phyloP scores from a whole-genome alignment of 73 alveolate species.

The Tetrahymena borealis region DNA sequence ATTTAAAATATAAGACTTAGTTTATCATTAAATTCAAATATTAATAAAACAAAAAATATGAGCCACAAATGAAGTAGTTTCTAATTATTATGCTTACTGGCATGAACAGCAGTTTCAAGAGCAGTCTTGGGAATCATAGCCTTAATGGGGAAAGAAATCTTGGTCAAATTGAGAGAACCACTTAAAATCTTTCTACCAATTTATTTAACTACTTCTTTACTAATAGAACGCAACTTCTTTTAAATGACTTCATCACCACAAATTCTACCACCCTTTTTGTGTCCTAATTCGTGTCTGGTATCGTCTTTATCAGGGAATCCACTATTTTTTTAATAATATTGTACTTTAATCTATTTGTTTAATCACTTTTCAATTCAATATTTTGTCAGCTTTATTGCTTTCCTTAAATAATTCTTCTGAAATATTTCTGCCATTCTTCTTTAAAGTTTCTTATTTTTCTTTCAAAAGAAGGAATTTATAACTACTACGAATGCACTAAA shows the following conservation, averaged over 20 bases:
- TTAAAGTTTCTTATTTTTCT: too few relatives aligned
- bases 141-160: conserved; percentile 69
- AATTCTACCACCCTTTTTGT: conserved; percentile 46
- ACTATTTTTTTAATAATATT: not conserved
- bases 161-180: conserved; percentile 70
- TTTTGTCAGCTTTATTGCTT: not conserved
- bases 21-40: too few relatives aligned
- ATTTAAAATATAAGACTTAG: not conserved
- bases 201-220: conserved; percentile 65
- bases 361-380: too few relatives aligned
- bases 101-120: conserved; percentile 49
- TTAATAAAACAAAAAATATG: too few relatives aligned
- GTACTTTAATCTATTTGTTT: too few relatives aligned
- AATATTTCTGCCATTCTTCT: not conserved
- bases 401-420: not conserved
- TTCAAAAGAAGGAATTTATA: too few relatives aligned
- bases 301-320: conserved; percentile 31
- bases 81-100: not conserved
- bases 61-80: too few relatives aligned
- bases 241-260: conserved; percentile 48
- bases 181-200: conserved; percentile 69
- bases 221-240: conserved; percentile 55
- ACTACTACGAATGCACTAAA: not conserved
- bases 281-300: conserved; percentile 21
- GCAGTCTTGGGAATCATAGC: conserved; percentile 69